phyloP scores from a whole-genome alignment of 371 early-diverging fungal species.

The Mortierella sp. region DNA sequence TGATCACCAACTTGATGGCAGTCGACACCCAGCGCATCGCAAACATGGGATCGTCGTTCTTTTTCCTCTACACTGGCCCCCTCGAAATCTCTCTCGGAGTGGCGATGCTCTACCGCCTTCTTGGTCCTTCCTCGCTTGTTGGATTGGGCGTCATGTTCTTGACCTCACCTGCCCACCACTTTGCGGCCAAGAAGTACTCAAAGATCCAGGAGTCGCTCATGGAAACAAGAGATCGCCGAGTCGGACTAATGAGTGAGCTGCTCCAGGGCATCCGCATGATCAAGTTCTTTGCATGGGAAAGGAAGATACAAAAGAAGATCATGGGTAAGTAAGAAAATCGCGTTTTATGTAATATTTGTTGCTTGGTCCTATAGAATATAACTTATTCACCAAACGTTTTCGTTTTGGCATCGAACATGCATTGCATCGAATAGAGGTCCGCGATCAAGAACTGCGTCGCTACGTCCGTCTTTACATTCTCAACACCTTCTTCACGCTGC shows the following conservation, averaged over 20 bases:
- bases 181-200: conserved; percentile 65
- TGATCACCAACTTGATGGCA: conserved; percentile 86
- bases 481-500: conserved; percentile 41
- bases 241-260: conserved; percentile 69
- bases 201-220: conserved; percentile 64
- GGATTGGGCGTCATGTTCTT: conserved; percentile 63
- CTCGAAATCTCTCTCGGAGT: conserved; percentile 65
- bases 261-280: conserved; percentile 77
- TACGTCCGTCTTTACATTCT: conserved; percentile 49
- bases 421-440: conserved; percentile 31
- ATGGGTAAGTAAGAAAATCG: conserved; percentile 44
- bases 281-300: conserved; percentile 79
- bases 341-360: too few species aligned
- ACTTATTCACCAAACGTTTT: not conserved
- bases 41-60: conserved; percentile 59
- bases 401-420: not conserved
- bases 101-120: conserved; percentile 63
- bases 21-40: conserved; percentile 78
- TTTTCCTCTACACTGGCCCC: conserved; percentile 67
- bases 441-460: conserved; percentile 52
- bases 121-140: conserved; percentile 66
- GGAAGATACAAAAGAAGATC: conserved; percentile 65
- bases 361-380: not conserved
- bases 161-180: conserved; percentile 66
- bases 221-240: conserved; percentile 69